Conservation (phyloP, 129 eudicot species). For the Chrysanthemum seticuspe region DNA sequence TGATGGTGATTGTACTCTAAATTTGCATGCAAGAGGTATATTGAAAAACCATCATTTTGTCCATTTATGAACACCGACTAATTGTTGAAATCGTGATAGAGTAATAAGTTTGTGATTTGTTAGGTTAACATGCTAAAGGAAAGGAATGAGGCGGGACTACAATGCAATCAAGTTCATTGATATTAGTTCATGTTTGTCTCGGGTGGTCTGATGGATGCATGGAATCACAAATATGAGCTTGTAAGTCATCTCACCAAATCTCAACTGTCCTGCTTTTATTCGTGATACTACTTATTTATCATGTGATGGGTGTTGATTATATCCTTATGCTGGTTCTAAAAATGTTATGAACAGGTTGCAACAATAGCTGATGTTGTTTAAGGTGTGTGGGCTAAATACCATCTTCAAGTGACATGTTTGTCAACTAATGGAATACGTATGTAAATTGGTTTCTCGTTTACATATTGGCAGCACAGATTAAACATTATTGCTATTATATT, state of each 20-base stretch:
- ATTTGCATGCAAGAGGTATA: constrained; percentile 85
- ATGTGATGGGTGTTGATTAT: background rate
- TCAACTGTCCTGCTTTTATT: background rate
- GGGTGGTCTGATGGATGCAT: constrained; percentile 32
- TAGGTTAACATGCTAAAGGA: constrained; percentile 88
- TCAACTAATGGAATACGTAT: background rate
- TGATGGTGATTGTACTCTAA: constrained; percentile 86
- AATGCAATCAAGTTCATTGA: constrained; percentile 69
- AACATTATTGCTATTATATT: constrained; percentile 43
- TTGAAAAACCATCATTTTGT: constrained; percentile 11
- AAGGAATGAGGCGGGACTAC: constrained; percentile 50
- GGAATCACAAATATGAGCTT: constrained; percentile 88
- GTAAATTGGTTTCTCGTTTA: too few species aligned
- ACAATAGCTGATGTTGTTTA: constrained; percentile 77
- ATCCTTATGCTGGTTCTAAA: background rate
- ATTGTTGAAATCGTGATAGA: background rate
- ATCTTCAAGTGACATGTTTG: constrained; percentile 79
- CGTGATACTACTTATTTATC: background rate
- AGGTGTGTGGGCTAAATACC: constrained; percentile 94
- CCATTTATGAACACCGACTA: background rate
- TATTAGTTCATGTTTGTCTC: constrained; percentile 47
- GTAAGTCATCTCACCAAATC: constrained; percentile 42
- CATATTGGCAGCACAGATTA: background rate
- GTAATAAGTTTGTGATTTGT: constrained; percentile 20
- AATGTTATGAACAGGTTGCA: constrained; percentile 62